phyloP scores from a whole-genome alignment of 2,329 filamentous ascomycete genomes.

The Dactylellina cionopaga region DNA sequence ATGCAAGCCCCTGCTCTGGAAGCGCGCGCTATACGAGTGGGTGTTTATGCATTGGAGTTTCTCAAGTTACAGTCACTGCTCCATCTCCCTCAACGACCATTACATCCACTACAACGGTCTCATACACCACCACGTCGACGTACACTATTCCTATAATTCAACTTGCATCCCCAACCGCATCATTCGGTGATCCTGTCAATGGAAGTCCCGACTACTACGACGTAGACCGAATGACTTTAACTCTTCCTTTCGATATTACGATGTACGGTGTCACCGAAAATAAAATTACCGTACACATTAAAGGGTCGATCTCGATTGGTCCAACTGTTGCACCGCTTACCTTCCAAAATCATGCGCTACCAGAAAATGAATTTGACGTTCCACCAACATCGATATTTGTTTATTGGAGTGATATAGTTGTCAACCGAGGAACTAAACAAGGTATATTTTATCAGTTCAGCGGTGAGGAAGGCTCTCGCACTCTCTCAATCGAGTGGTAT shows the following conservation, averaged over 20 bases:
- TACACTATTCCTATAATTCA: not conserved
- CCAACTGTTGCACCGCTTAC: not conserved
- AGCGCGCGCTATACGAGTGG: too few relatives aligned
- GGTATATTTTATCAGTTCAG: slow-evolving; percentile 20
- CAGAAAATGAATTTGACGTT: not conserved
- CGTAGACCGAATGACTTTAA: not conserved
- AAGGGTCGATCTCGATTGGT: slow-evolving; percentile 8
- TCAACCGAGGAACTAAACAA: slow-evolving; percentile 4
- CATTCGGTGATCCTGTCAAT: slow-evolving; percentile 4
- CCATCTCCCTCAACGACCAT: not conserved
- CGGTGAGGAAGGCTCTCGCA: not conserved
- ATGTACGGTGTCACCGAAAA: not conserved
- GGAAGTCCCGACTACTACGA: slow-evolving; percentile 1
- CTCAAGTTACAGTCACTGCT: not conserved
- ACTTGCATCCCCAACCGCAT: slow-evolving; percentile 9
- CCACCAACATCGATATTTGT: not conserved
- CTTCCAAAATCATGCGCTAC: not conserved
- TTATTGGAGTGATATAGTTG: slow-evolving; percentile 14
- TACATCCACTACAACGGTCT: not conserved
- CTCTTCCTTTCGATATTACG: not conserved
- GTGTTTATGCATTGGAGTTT: too few relatives aligned
- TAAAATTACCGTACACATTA: not conserved
- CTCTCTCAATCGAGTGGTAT: slow-evolving; percentile 13
- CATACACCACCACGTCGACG: not conserved
- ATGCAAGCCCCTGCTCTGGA: too few relatives aligned